phyloP scores from a whole-genome alignment of 1,139 yeast species.

The Scheffersomyces titani region DNA sequence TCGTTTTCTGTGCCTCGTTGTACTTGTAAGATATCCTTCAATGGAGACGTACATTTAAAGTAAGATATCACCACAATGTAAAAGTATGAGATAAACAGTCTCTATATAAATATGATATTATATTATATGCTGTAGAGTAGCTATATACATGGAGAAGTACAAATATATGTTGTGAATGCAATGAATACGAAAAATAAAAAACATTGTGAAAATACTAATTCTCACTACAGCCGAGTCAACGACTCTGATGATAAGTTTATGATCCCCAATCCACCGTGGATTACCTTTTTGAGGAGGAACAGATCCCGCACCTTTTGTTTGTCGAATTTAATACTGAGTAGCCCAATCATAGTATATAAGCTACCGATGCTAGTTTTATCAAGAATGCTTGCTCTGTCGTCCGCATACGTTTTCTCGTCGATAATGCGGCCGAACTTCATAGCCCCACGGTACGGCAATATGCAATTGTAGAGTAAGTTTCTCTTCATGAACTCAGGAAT shows the following conservation, averaged over 20 bases:
- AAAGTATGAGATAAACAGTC: too few relatives aligned
- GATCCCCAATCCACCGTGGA: constrained; percentile 26
- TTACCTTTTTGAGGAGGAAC: constrained; percentile 29
- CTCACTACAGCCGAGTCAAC: constrained; percentile 2
- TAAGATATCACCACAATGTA: too few relatives aligned
- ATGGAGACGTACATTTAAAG: not conserved
- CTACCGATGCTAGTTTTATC: constrained; percentile 35
- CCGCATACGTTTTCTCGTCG: constrained; percentile 11
- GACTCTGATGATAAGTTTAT: constrained; percentile 10
- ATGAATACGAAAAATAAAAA: not conserved
- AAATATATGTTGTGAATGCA: not conserved
- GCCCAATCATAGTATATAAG: constrained; percentile 42
- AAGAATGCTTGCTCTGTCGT: constrained; percentile 15
- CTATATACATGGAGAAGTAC: not conserved
- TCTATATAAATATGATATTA: too few relatives aligned
- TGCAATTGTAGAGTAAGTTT: constrained; percentile 25
- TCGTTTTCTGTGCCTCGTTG: constrained; percentile 94
- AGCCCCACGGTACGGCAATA: constrained; percentile 35
- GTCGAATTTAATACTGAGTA: constrained; percentile 32
- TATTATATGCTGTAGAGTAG: not conserved
- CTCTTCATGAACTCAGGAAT: constrained; percentile 36
- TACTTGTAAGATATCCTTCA: constrained; percentile 54
- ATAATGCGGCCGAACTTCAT: constrained; percentile 18
- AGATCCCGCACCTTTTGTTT: constrained; percentile 21
- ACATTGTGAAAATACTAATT: too few relatives aligned